Evolutionary conservation across 768 basidiomycete genomes (phyloP).

Genomic region (Lyophyllum shimeji): DNA sequence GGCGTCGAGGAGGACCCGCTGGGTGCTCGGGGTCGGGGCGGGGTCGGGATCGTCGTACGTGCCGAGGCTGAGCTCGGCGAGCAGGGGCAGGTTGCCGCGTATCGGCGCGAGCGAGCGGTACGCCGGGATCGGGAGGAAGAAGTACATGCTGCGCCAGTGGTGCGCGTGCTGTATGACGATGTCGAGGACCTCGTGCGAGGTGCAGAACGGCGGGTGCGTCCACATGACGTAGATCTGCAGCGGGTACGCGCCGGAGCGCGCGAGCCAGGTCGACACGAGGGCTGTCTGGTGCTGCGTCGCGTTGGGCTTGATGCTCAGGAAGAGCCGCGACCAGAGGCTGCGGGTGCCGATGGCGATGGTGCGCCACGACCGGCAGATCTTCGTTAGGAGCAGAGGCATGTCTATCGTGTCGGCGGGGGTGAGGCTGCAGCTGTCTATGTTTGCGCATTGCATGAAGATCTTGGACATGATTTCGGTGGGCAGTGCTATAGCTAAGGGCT

Average conservation of each 20-base stretch:
- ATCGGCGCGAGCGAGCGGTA: constrained; percentile 17
- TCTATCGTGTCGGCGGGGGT: constrained; percentile 34
- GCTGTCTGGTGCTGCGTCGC: constrained; percentile 13
- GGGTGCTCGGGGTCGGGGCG: constrained; percentile 4
- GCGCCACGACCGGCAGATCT: constrained; percentile 40
- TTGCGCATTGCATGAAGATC: constrained; percentile 40
- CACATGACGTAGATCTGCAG: constrained; percentile 24
- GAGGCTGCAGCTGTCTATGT: constrained; percentile 29
- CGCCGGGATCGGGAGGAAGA: constrained; percentile 20
- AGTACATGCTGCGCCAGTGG: constrained; percentile 21
- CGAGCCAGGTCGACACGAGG: constrained; percentile 21
- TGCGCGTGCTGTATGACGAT: constrained; percentile 19
- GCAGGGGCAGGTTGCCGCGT: constrained; percentile 19
- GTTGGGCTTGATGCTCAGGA: constrained; percentile 23
- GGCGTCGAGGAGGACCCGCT: constrained; percentile 11
- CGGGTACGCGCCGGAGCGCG: constrained; percentile 19
- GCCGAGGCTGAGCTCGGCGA: constrained; percentile 21
- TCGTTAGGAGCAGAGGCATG: constrained; percentile 37
- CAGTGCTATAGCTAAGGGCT: constrained; percentile 17
- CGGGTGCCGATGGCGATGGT: constrained; percentile 37
- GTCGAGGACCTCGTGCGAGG: constrained; percentile 21
- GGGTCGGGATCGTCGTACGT: constrained; percentile 13
- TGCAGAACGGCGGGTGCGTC: constrained; percentile 17
- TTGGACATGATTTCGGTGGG: constrained; percentile 41
- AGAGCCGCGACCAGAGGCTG: constrained; percentile 40